Evolutionary conservation across 2,329 filamentous ascomycete genomes (phyloP).

Genomic region (Neopestalotiopsis rosae): DNA sequence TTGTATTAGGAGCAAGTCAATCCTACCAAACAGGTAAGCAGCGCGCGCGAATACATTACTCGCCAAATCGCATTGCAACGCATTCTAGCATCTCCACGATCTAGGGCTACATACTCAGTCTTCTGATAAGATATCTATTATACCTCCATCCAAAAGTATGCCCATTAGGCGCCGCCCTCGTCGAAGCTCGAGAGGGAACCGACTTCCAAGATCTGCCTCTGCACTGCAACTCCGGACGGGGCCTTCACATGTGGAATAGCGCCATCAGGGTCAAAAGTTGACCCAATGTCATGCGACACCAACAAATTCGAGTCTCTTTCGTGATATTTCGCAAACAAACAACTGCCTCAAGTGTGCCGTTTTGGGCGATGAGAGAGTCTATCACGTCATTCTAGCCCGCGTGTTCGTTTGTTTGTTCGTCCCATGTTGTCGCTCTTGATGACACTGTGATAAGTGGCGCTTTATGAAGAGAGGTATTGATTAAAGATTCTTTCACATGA

Average conservation of each 20-base stretch:
- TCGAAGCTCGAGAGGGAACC: neutral
- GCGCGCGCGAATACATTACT: neutral
- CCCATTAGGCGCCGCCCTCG: neutral
- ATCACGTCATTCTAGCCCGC: neutral
- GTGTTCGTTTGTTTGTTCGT: neutral
- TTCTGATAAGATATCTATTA: neutral
- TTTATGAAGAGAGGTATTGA: too few relatives aligned
- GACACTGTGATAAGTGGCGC: neutral
- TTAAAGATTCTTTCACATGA: too few relatives aligned
- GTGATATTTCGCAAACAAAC: neutral
- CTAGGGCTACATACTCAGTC: too few relatives aligned
- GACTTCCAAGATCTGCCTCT: neutral
- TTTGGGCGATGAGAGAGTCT: neutral
- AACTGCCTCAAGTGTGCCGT: neutral
- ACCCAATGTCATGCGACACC: neutral
- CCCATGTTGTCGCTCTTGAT: neutral
- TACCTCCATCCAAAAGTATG: neutral
- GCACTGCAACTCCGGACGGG: neutral
- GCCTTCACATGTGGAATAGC: neutral
- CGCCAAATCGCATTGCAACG: neutral
- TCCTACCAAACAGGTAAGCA: conserved; percentile 3
- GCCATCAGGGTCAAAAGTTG: neutral
- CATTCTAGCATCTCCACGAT: neutral
- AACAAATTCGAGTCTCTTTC: neutral
- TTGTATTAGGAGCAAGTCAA: neutral